Base-by-base conservation (phyloP, 345 rosid species). In the Cardamine resedifolia region DNA sequence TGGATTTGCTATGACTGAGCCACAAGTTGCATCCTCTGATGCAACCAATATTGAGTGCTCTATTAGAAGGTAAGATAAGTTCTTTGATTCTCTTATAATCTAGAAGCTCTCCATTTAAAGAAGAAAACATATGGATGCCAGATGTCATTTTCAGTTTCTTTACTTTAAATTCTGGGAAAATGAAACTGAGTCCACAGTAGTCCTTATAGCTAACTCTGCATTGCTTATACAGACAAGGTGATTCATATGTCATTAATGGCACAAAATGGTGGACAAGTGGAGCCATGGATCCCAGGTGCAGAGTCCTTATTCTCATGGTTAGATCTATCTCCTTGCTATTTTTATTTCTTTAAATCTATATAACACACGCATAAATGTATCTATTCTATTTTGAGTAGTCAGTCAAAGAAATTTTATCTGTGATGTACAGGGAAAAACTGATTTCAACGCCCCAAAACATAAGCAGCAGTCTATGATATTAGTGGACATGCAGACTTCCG, bases 221-320 rank as follows among this genome's bases (percentile, higher is more conserved):
- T 49, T 71, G 31, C 14, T 77, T 27, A 38, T 80, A 68, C 76
- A 95, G 99, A 83, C 81, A 87, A 75, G 96, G 94, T 33, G 90
- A 91, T 77, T 87, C 85, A 3, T 91, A 91, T 62, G 63, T 91
- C 57, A 88, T 95, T 70, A 95, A 88, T 58, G 99, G 99, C 66
- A 88, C 66, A 66, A 95, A 95, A 78, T 95, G 99, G 99, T 95
- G 99, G 99, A 91, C 99, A 34, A 95, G 97, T 77, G 99, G 99
- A 72, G 99, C 99, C 31, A 91, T 95, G 99, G 99, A 95, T 85
- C 99, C 97, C 7, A 91, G 99, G 75, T 95, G 99, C 82, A 87
- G 73, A 81, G 60, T 95, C 61, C 99, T 95, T 77, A 87, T 95
- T 64, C 87, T 95, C 77, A 95, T 95, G 99, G 99, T 95, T 68